Conservation (phyloP, 73 alveolate genomes). For the Symbiodinium pilosum region DNA sequence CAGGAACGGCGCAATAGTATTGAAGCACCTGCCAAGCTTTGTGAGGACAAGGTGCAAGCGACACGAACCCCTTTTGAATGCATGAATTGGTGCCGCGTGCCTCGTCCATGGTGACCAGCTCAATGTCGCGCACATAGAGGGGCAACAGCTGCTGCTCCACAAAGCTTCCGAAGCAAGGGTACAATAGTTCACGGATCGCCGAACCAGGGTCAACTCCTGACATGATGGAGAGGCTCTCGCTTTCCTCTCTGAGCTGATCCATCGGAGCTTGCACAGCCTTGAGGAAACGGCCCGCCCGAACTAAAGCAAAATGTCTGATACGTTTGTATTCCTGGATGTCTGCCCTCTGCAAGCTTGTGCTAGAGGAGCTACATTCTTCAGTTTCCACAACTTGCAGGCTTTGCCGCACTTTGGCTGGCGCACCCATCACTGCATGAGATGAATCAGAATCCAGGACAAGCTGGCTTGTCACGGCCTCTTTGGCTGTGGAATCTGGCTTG, state of each 20-base stretch:
- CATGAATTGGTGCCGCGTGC: no score
- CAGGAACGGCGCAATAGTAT: conserved; percentile 18
- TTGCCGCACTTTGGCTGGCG: not conserved
- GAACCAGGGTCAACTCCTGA: not conserved
- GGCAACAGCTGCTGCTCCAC: conserved; percentile 65
- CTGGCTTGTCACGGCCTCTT: not conserved
- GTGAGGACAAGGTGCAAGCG: not conserved
- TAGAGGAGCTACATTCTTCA: not conserved
- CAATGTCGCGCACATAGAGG: conserved; percentile 71
- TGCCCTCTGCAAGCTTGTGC: not conserved
- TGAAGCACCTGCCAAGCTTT: not conserved
- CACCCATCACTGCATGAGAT: not conserved
- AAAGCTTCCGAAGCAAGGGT: conserved; percentile 33
- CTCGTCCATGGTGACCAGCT: not conserved
- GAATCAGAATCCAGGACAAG: not conserved
- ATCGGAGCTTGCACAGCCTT: conserved; percentile 58
- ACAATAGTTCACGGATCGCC: not conserved
- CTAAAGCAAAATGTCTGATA: not conserved
- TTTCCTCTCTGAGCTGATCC: not conserved
- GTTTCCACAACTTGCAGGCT: not conserved
- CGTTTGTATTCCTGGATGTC: not conserved
- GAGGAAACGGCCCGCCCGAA: conserved; percentile 34
- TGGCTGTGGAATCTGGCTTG: not conserved
- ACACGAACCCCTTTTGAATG: no score
- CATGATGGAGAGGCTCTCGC: no score